These are phyloP conservation scores for Citrus glauca DNA, from an alignment of 345 rosid species.

Conservation along the genomic window DNA sequence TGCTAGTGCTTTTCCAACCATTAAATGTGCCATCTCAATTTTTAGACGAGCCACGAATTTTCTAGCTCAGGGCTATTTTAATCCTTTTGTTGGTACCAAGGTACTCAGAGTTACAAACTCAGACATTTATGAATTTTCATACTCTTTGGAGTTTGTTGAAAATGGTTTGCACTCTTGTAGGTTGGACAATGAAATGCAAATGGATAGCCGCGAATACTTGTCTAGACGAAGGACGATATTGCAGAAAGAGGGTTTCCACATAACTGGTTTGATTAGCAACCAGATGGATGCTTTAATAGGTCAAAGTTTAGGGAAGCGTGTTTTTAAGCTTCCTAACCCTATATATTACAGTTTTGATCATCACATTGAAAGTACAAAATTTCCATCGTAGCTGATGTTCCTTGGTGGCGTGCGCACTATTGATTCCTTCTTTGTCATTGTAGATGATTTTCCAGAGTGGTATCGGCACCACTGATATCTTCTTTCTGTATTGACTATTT, in stretches of 20 bases:
- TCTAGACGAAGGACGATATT: conserved; percentile 29
- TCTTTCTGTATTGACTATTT: neutral
- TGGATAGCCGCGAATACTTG: conserved; percentile 35
- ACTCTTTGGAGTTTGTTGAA: neutral
- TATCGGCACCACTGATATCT: neutral
- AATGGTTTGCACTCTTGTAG: conserved; percentile 30
- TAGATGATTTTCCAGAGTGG: neutral
- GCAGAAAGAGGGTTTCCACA: conserved; percentile 31
- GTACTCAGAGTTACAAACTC: neutral
- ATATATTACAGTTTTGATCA: conserved; percentile 22
- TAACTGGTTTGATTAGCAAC: conserved; percentile 53
- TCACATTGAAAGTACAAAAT: conserved; percentile 16
- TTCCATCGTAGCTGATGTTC: conserved; percentile 5
- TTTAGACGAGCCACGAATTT: neutral
- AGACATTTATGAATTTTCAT: neutral
- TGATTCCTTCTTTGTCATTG: neutral
- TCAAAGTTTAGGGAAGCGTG: conserved; percentile 30
- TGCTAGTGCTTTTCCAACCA: neutral
- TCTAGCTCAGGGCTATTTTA: neutral
- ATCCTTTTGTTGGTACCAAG: neutral
- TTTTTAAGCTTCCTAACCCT: conserved; percentile 74
- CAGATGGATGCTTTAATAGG: conserved; percentile 67
- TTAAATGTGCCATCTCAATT: neutral
- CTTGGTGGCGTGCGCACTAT: neutral
- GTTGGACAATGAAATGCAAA: conserved; percentile 38